Evolutionary conservation across 2,329 filamentous ascomycete genomes (phyloP).

Genomic region (Fusarium humuli): DNA sequence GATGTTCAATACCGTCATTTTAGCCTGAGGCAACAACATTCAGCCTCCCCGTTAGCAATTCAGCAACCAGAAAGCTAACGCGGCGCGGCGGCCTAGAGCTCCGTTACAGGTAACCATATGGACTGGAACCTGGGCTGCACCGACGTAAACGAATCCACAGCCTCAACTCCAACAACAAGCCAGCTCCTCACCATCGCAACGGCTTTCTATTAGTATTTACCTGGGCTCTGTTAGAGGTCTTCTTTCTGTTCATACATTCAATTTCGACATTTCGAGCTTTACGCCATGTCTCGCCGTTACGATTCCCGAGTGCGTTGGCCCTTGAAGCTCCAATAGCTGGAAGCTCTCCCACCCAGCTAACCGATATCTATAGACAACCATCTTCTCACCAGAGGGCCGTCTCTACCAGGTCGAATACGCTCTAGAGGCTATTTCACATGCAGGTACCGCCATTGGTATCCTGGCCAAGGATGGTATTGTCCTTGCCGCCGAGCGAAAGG

Average conservation of each 20-base stretch:
- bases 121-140: slow-evolving; percentile 29
- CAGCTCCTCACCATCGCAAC: slow-evolving; percentile 37
- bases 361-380: slow-evolving; percentile 80
- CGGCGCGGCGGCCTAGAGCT: slow-evolving; percentile 60
- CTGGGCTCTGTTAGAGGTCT: slow-evolving; percentile 10
- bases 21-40: slow-evolving; percentile 43
- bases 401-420: slow-evolving; percentile 99
- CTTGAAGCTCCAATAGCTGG: slow-evolving; percentile 26
- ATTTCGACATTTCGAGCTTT: slow-evolving; percentile 16
- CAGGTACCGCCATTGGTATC: slow-evolving; percentile 95
- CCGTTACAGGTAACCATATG: slow-evolving; percentile 39
- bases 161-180: slow-evolving; percentile 37
- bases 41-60: slow-evolving; percentile 31
- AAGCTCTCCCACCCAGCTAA: slow-evolving; percentile 44
- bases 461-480: slow-evolving; percentile 98
- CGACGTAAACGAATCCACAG: slow-evolving; percentile 42
- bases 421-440: slow-evolving; percentile 97
- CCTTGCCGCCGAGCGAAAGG: slow-evolving; percentile 96
- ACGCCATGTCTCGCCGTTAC: slow-evolving; percentile 92
- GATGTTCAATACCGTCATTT: background rate
- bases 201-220: slow-evolving; percentile 25
- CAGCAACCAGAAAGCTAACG: slow-evolving; percentile 50
- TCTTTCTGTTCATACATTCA: background rate
- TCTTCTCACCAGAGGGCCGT: slow-evolving; percentile 98
- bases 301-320: slow-evolving; percentile 85